Evolutionary conservation across 495 filamentous ascomycete species (phyloP), one percentile per base, ranked within the genome.

Genomic region (Aspergillus taichungensis): DNA sequence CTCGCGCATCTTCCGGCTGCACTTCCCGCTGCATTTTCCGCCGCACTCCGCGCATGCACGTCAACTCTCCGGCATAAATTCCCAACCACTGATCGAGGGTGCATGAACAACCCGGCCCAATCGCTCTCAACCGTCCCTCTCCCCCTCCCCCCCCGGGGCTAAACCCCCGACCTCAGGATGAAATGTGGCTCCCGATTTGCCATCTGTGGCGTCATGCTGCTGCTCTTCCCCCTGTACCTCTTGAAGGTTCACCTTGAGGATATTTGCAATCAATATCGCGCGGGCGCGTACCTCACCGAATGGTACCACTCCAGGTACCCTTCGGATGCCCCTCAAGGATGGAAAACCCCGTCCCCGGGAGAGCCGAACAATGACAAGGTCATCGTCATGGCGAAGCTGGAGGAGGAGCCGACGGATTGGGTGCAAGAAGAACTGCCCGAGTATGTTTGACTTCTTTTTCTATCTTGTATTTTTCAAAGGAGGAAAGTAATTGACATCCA

Each of bases 341-440:
- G 53, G 18, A 24, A 24, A 6, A 8, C 11, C 0, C 6, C 43
- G 8, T 32, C 50, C 31, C 34, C 57, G 33, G 56, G 30, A 34
- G 40, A 30, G 0, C 45, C 52, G 6, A 24, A 24, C 18, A 56
- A 57, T 5, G 63, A 73, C 40, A 72, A 69, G 37, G 63, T 68
- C 10, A 66, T 88, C 38, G 77, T 88, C 5, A 69, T 87, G 50
- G 76, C 82, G 3, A 73, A 68, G 30, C 57, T 77, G 24, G 69
- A 68, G 40, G 61, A 70, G 11, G 81, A 85, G 43, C 59, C 78
- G 50, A 74, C 76, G 11, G 55, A 65, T 1, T 87, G 84, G 84
- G 76, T 83, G 6, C 55, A 71, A 18, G 53, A 75, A 13, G 67
- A 82, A 36, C 57, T 79, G 7, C 76, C 68, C 24, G 76, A 68